Percentiles rank a stretch among this genome's conserved stretches.
Conservation (phyloP, 306 rosid genomes). For the Macrotyloma uniflorum region DNA sequence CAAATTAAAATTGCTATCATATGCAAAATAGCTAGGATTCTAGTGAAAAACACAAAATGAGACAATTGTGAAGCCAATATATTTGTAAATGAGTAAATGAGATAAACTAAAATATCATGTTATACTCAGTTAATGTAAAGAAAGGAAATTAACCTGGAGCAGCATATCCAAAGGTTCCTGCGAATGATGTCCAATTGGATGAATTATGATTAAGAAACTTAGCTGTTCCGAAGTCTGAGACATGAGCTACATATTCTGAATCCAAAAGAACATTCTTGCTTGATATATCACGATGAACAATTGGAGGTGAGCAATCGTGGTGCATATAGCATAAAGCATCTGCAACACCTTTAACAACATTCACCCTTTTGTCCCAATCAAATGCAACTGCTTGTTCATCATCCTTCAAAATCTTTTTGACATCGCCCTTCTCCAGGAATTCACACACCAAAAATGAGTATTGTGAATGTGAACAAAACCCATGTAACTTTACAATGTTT, state of each 20-base stretch:
- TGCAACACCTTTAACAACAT: neutral
- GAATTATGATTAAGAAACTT: neutral
- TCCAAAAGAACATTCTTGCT: constrained; percentile 5
- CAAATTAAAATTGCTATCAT: neutral
- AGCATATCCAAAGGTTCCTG: neutral
- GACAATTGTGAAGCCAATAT: neutral
- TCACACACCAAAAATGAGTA: neutral
- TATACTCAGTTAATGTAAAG: neutral
- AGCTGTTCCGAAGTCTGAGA: neutral
- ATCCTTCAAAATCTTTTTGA: neutral
- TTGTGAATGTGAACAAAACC: neutral
- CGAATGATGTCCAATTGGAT: neutral
- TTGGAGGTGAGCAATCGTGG: neutral
- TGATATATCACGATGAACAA: neutral
- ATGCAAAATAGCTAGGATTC: neutral
- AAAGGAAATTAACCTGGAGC: neutral
- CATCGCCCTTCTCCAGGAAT: neutral
- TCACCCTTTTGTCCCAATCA: neutral
- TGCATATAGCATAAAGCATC: neutral
- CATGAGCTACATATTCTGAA: neutral
- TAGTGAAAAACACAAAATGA: too few species aligned
- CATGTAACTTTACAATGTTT: neutral
- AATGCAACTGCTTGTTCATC: neutral
- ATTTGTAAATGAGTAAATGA: neutral
- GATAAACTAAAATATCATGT: neutral